phyloP scores from a whole-genome alignment of 192 early-diverging fungal species.

The Umbelopsis sp. region DNA sequence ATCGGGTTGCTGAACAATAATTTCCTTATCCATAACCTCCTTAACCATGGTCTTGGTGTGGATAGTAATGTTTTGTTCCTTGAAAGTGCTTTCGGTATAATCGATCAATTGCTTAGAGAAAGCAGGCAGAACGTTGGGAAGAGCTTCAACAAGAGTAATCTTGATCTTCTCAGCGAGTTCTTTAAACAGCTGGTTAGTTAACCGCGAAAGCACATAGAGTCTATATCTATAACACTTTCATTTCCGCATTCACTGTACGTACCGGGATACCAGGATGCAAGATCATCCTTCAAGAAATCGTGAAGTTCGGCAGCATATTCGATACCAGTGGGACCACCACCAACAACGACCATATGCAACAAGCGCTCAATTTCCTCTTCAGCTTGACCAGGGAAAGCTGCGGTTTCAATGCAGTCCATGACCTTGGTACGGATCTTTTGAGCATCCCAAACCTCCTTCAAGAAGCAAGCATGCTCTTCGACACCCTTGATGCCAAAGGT shows the following conservation, averaged over 20 bases:
- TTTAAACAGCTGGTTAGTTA: conserved; percentile 1
- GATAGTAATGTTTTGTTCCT: conserved; percentile 72
- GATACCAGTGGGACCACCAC: conserved; percentile 59
- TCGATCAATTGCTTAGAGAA: conserved; percentile 79
- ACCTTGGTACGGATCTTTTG: conserved; percentile 74
- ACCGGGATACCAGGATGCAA: conserved; percentile 72
- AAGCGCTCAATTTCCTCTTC: conserved; percentile 71
- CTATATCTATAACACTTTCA: too few relatives aligned
- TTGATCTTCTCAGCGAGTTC: conserved; percentile 74
- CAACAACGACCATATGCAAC: conserved; percentile 82
- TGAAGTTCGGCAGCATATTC: conserved; percentile 85
- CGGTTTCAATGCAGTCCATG: conserved; percentile 76
- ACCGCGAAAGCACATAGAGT: too few relatives aligned
- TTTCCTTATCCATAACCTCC: conserved; percentile 71
- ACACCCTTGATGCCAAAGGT: conserved; percentile 84
- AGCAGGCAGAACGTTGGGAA: conserved; percentile 75
- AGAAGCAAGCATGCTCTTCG: conserved; percentile 71
- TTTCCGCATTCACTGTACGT: not conserved
- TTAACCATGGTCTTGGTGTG: conserved; percentile 81
- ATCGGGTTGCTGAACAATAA: conserved; percentile 67
- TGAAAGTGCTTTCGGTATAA: conserved; percentile 80
- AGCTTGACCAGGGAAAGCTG: conserved; percentile 72
- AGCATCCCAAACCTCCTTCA: conserved; percentile 80
- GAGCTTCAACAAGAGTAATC: conserved; percentile 79
- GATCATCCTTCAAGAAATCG: conserved; percentile 79